Evolutionary conservation across 1,139 yeast species (phyloP).

Genomic region (Yamadazyma diddensiae): DNA sequence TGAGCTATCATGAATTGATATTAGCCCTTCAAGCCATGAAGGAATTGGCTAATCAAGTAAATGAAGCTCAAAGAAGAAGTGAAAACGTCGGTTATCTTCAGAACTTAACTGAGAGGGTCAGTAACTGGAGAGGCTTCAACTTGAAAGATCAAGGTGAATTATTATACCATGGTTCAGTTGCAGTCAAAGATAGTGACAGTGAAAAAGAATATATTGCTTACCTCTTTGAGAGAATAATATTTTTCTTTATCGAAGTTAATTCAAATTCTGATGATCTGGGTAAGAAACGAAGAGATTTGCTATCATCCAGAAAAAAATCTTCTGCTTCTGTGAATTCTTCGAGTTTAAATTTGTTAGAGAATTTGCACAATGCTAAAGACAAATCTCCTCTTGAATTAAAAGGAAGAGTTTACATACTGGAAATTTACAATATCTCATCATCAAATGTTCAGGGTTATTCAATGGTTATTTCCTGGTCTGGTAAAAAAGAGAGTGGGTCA

Average conservation of each 20-base stretch:
- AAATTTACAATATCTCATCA: constrained; percentile 53
- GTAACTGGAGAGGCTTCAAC: constrained; percentile 94
- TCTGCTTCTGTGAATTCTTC: constrained; percentile 28
- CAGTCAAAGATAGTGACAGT: constrained; percentile 70
- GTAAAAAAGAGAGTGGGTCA: constrained; percentile 72
- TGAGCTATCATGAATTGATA: constrained; percentile 59
- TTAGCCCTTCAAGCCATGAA: constrained; percentile 64
- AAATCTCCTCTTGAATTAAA: constrained; percentile 50
- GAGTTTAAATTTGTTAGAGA: constrained; percentile 36
- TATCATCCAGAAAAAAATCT: constrained; percentile 44
- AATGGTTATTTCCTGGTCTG: constrained; percentile 73
- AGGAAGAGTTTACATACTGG: constrained; percentile 69
- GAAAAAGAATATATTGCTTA: constrained; percentile 91
- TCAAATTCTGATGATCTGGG: constrained; percentile 21
- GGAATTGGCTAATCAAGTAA: constrained; percentile 77
- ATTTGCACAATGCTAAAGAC: constrained; percentile 31
- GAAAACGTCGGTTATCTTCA: constrained; percentile 77
- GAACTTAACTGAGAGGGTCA: constrained; percentile 68
- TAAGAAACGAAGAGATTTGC: constrained; percentile 34
- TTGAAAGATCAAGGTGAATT: constrained; percentile 82
- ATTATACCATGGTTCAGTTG: constrained; percentile 71
- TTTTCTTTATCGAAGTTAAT: constrained; percentile 61
- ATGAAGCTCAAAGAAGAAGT: constrained; percentile 90
- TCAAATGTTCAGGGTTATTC: constrained; percentile 47
- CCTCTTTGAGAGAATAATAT: constrained; percentile 80